phyloP scores from a whole-genome alignment of 495 filamentous ascomycete species.

The Cercophora sp. region DNA sequence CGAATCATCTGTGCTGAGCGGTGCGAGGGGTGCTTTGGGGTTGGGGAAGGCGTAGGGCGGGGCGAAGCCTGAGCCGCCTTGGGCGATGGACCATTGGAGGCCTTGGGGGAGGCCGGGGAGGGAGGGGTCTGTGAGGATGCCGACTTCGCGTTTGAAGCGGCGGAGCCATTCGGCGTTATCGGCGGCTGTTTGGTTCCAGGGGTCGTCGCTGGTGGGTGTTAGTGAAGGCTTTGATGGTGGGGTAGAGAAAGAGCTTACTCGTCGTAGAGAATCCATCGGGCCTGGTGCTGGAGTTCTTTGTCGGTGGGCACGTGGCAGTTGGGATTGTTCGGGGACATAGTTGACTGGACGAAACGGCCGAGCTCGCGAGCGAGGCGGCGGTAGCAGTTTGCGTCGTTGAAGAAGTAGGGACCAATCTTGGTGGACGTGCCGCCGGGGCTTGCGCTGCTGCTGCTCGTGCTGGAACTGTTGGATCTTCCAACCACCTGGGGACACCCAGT shows the following conservation, averaged over 20 bases:
- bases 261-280: constrained; percentile 54
- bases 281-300: constrained; percentile 52
- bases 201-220: constrained; percentile 48
- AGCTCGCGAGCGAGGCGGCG: constrained; percentile 45
- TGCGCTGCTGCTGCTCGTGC: neutral
- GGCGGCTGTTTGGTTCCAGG: constrained; percentile 71
- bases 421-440: neutral
- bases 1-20: constrained; percentile 12
- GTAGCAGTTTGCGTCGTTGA: constrained; percentile 55
- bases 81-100: constrained; percentile 35
- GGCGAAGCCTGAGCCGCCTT: constrained; percentile 47
- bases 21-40: constrained; percentile 23
- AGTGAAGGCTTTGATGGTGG: neutral
- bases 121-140: constrained; percentile 43
- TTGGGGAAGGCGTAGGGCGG: constrained; percentile 39
- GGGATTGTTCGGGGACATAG: constrained; percentile 51
- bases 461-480: too few relatives aligned
- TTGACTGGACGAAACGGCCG: constrained; percentile 41
- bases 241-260: constrained; percentile 33
- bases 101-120: constrained; percentile 41
- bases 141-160: constrained; percentile 62
- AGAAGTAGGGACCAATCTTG: constrained; percentile 17
- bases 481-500: too few relatives aligned
- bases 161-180: constrained; percentile 70
- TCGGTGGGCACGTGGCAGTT: constrained; percentile 50